Conservation (phyloP, 73 alveolate species). For the Paramecium caudatum region DNA sequence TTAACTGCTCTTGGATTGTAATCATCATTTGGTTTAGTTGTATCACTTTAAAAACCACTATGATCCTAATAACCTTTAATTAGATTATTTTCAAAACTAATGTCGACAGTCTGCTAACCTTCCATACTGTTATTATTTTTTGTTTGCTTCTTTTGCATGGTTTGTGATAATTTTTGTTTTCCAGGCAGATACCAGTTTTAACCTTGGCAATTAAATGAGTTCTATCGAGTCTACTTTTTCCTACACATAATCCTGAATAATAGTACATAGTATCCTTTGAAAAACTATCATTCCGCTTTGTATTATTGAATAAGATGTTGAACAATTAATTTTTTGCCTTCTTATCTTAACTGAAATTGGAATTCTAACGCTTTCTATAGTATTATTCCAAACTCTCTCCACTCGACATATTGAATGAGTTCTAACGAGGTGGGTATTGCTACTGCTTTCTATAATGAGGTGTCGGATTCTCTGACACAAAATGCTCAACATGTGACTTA, state of each 20-base stretch:
- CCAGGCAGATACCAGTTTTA: slow-evolving; percentile 38
- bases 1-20: slow-evolving; percentile 61
- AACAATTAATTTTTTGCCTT: slow-evolving; percentile 29
- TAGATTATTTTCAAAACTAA: slow-evolving; percentile 28
- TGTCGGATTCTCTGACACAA: slow-evolving; percentile 12
- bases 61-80: slow-evolving; percentile 38
- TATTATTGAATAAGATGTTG: background rate
- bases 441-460: slow-evolving; percentile 46
- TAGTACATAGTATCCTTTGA: background rate
- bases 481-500: slow-evolving; percentile 46
- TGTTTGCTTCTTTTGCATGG: slow-evolving; percentile 20
- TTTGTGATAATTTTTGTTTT: background rate
- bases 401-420: slow-evolving; percentile 5
- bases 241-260: background rate
- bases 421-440: slow-evolving; percentile 16
- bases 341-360: slow-evolving; percentile 60
- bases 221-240: background rate
- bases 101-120: slow-evolving; percentile 35
- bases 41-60: slow-evolving; percentile 40
- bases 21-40: background rate
- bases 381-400: slow-evolving; percentile 42
- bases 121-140: background rate
- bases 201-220: background rate
- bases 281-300: background rate
- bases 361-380: slow-evolving; percentile 38